Evolutionary conservation across 192 early-diverging fungal species (phyloP), one percentile per base, ranked within the genome.

Genomic region (Coemansia sp.): DNA sequence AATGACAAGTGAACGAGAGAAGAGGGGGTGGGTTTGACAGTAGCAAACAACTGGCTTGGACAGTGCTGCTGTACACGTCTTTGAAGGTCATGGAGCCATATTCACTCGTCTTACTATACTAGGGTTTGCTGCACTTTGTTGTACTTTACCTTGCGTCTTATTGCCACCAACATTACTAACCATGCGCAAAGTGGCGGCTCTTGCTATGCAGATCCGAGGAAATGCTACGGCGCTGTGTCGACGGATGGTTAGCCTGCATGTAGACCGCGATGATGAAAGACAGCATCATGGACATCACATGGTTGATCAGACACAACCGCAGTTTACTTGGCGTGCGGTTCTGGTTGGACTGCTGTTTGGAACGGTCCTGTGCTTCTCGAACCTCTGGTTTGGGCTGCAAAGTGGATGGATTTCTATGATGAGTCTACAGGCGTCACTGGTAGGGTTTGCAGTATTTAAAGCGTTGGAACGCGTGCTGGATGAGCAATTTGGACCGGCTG

Each of bases 341-440:
- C 33, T 80, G 17, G 88, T 86, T 19, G 90, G 90, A 4, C 76
- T 92, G 25, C 27, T 77, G 19, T 88, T 92, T 54, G 90, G 90
- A n/a, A 79, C 85, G 8, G 59, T 92, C 11, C 63, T 92, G 51
- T 89, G 89, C 39, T 93, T 93, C 58, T 93, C 93, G 36, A 95
- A 95, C 75, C 87, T 93, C 80, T 95, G 93, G 74, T 91, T 94
- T 68, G 93, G 93, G 1, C 78, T 95, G 29, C 94, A 91, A 66
- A 90, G 88, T 46, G 89, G 89, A 0, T 93, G 90, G 89, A 88
- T 90, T 59, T 86, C 85, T 22, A 91, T 91, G 88, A 90, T 90
- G 88, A 89, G 88, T 8, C 66, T 89, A 27, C 89, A 91, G 64
- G 85, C 88, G 11, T 89, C 88, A 0, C 81, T 92, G 7, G 76